A percentile compares a stretch with the other conserved stretches of the same genome.
These are phyloP conservation scores for Cytospora chrysosperma DNA, from an alignment of 2,329 filamentous ascomycete genomes.

Conservation along the genomic window DNA sequence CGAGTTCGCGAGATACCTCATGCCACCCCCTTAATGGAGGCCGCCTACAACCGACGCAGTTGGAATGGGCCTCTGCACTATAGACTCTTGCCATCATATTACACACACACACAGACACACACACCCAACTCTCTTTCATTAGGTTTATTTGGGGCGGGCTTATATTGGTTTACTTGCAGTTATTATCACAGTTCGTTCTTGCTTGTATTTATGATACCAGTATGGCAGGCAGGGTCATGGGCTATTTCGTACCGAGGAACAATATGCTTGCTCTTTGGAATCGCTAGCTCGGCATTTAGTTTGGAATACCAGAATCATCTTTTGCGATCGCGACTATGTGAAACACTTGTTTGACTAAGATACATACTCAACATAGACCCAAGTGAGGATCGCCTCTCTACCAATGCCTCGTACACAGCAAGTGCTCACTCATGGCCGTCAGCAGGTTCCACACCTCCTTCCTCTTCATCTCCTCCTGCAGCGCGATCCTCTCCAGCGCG, in stretches of 20 bases:
- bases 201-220: slow-evolving; percentile 19
- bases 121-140: neutral
- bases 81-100: slow-evolving; percentile 23
- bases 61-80: slow-evolving; percentile 3
- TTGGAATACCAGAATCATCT: slow-evolving; percentile 3
- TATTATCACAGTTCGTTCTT: slow-evolving; percentile 21
- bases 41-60: slow-evolving; percentile 4
- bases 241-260: neutral
- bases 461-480: slow-evolving; percentile 83
- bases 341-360: neutral
- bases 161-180: slow-evolving; percentile 25
- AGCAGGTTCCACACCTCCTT: slow-evolving; percentile 73
- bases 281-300: slow-evolving; percentile 7
- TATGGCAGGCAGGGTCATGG: neutral
- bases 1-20: slow-evolving; percentile 13
- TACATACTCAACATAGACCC: neutral
- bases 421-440: slow-evolving; percentile 64
- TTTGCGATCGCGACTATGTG: neutral
- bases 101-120: neutral
- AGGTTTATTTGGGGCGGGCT: slow-evolving; percentile 1
- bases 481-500: slow-evolving; percentile 80
- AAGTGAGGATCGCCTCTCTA: no score
- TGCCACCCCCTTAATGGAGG: neutral
- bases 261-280: slow-evolving; percentile 18
- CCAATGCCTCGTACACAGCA: slow-evolving; percentile 70